A percentile compares a stretch with the other conserved stretches of the same genome.
phyloP scores from a whole-genome alignment of 257 asterid genomes.

The Prunella vulgaris region DNA sequence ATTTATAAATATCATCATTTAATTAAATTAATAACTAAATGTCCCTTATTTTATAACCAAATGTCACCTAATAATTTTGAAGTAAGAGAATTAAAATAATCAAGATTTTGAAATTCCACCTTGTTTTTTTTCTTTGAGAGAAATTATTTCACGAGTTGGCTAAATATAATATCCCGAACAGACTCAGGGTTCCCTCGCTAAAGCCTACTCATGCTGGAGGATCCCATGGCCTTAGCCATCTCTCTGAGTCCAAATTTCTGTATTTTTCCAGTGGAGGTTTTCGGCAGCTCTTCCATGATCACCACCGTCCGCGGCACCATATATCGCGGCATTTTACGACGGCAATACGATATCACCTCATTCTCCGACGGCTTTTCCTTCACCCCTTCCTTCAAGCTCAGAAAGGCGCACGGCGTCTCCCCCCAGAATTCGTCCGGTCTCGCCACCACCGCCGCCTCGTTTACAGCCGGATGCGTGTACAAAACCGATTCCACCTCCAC shows the following conservation, averaged over 20 bases:
- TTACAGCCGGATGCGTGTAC: conserved; percentile 64
- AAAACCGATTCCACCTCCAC: conserved; percentile 77
- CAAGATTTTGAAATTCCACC: too few relatives aligned
- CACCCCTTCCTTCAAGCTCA: conserved; percentile 48
- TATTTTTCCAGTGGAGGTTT: conserved; percentile 76
- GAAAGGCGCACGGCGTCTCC: conserved; percentile 77
- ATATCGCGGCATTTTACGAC: conserved; percentile 46
- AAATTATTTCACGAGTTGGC: too few relatives aligned
- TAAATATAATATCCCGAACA: too few relatives aligned
- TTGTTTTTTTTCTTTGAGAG: too few relatives aligned
- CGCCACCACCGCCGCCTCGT: conserved; percentile 88
- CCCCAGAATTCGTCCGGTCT: conserved; percentile 81
- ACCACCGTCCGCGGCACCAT: conserved; percentile 78
- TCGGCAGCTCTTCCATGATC: conserved; percentile 60
- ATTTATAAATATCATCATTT: too few relatives aligned
- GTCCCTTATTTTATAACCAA: too few relatives aligned
- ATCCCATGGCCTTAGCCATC: conserved; percentile 43
- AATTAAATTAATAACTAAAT: too few relatives aligned
- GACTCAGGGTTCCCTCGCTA: too few relatives aligned
- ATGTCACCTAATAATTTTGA: too few relatives aligned
- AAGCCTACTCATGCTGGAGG: conserved; percentile 33
- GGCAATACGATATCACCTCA: conserved; percentile 48
- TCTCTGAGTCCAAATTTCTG: conserved; percentile 68
- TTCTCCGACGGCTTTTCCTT: conserved; percentile 40
- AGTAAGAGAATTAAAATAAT: too few relatives aligned